Conservation (phyloP, 176 grass and related monocot genomes). For the Luzula sylvatica region DNA sequence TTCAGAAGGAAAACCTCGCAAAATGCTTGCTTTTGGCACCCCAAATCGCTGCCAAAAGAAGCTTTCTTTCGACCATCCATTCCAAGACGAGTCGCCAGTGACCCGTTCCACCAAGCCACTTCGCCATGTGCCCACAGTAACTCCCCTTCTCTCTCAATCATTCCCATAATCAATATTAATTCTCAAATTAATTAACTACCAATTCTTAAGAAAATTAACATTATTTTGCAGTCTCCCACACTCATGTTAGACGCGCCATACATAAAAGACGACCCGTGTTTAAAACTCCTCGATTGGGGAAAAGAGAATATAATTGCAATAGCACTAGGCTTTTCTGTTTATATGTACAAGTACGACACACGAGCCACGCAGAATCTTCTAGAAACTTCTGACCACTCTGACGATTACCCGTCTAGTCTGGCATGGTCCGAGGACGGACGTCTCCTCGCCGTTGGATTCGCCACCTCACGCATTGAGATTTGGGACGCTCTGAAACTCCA, state of each 20-base stretch:
- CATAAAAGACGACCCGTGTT: constrained; percentile 17
- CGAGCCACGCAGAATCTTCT: constrained; percentile 4
- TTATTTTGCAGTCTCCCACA: constrained; percentile 20
- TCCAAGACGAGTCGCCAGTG: constrained; percentile 10
- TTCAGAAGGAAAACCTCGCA: constrained; percentile 28
- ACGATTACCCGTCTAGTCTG: constrained; percentile 28
- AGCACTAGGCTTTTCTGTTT: constrained; percentile 18
- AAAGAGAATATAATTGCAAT: constrained; percentile 30
- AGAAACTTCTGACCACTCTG: not conserved
- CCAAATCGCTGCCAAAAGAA: constrained; percentile 9
- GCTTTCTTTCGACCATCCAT: constrained; percentile 12
- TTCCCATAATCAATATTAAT: not conserved
- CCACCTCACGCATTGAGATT: constrained; percentile 26
- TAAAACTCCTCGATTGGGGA: constrained; percentile 33
- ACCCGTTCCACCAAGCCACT: not conserved
- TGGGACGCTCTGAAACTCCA: constrained; percentile 20
- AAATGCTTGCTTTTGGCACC: constrained; percentile 23
- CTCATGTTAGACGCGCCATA: constrained; percentile 19
- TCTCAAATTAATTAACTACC: not conserved
- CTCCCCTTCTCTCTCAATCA: not conserved
- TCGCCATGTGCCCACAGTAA: constrained; percentile 25
- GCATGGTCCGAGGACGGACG: constrained; percentile 27
- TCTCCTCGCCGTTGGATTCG: constrained; percentile 27
- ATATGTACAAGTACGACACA: constrained; percentile 17
- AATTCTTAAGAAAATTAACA: not conserved